phyloP scores from a whole-genome alignment of 1,139 yeast genomes.

The Diutina siamensis region DNA sequence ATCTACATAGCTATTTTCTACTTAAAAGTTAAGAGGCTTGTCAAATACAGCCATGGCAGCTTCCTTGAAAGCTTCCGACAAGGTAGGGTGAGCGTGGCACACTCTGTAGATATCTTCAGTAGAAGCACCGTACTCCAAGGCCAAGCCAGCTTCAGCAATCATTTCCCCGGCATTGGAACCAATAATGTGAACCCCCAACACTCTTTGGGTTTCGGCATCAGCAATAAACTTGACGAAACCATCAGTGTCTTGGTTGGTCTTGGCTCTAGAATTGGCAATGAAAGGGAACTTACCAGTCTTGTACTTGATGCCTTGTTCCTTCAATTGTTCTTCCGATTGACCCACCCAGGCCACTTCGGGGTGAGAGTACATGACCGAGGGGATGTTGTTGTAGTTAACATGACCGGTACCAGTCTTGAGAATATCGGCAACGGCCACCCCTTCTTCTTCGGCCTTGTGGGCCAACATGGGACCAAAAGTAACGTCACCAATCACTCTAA shows the following conservation, averaged over 20 bases:
- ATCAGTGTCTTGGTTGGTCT: conserved; percentile 93
- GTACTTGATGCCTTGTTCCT: conserved; percentile 86
- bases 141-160: conserved; percentile 98
- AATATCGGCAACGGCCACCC: conserved; percentile 88
- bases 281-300: conserved; percentile 97
- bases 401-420: conserved; percentile 93
- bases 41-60: conserved; percentile 90
- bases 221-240: conserved; percentile 94
- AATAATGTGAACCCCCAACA: conserved; percentile 92
- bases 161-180: conserved; percentile 99
- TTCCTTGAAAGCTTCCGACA: conserved; percentile 96
- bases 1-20: too few species aligned
- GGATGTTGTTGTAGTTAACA: conserved; percentile 95
- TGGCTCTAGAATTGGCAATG: conserved; percentile 98
- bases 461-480: conserved; percentile 99
- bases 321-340: conserved; percentile 88
- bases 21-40: conserved; percentile 60
- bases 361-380: conserved; percentile 97
- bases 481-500: conserved; percentile 96
- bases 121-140: conserved; percentile 97
- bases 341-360: conserved; percentile 99
- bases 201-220: conserved; percentile 95
- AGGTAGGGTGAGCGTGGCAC: conserved; percentile 98
- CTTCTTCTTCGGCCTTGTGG: conserved; percentile 99
- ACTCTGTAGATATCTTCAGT: conserved; percentile 96